These are phyloP conservation scores for Xenosphaeropsis pyriputrescens DNA, from an alignment of 2,329 filamentous ascomycete species.

Conservation along the genomic window DNA sequence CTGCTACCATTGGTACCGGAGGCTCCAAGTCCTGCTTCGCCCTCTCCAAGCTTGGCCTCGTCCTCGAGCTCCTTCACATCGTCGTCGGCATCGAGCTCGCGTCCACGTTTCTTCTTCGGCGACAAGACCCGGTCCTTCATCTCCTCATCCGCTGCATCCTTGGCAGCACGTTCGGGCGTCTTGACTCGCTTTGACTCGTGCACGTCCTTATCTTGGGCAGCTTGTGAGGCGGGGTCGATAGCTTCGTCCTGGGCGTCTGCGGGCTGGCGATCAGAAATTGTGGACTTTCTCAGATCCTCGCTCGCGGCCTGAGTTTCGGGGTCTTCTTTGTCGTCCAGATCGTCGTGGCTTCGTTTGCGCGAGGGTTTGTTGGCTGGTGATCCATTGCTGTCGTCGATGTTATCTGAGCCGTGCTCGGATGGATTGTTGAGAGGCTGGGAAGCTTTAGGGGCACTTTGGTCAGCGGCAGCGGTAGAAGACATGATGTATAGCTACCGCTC, in stretches of 20 bases:
- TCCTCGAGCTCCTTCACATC: slow-evolving; percentile 42
- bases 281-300: slow-evolving; percentile 49
- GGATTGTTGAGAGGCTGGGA: no score
- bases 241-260: slow-evolving; percentile 13
- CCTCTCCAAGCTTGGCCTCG: slow-evolving; percentile 22
- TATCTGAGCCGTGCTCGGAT: not conserved
- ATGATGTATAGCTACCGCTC: not conserved
- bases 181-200: slow-evolving; percentile 8
- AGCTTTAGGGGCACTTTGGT: not conserved
- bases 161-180: slow-evolving; percentile 19
- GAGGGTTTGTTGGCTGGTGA: slow-evolving; percentile 1
- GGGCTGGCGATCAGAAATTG: slow-evolving; percentile 36
- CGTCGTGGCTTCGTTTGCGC: slow-evolving; percentile 4
- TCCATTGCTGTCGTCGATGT: slow-evolving; percentile 1
- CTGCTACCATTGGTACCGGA: slow-evolving; percentile 16
- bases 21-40: slow-evolving; percentile 22
- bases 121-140: slow-evolving; percentile 37
- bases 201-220: slow-evolving; percentile 16
- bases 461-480: not conserved
- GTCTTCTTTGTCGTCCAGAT: slow-evolving; percentile 28
- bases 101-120: slow-evolving; percentile 48
- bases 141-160: slow-evolving; percentile 23
- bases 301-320: slow-evolving; percentile 47
- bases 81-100: slow-evolving; percentile 12
- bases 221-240: slow-evolving; percentile 11